These are phyloP conservation scores for Coelastrella sp. DNA, from an alignment of 139 green algal species.

Conservation along the genomic window DNA sequence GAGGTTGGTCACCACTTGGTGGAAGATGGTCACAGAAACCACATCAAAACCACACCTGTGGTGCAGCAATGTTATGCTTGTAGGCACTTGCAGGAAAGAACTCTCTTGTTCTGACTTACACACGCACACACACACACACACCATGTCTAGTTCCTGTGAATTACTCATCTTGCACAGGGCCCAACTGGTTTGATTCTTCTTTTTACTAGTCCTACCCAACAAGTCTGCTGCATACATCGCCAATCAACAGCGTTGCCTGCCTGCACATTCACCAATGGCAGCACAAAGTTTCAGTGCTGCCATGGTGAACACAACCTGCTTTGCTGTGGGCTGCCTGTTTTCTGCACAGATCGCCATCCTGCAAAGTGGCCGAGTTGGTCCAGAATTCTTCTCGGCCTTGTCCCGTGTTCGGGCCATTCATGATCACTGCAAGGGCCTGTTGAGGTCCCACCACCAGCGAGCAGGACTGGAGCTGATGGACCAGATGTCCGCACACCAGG, in stretches of 20 bases:
- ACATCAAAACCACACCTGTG: neutral
- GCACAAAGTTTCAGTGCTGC: too few relatives aligned
- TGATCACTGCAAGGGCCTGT: slow-evolving; percentile 90
- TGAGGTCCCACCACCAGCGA: slow-evolving; percentile 88
- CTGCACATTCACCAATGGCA: too few relatives aligned
- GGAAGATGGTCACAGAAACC: neutral
- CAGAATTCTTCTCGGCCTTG: slow-evolving; percentile 92
- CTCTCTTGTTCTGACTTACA: too few relatives aligned
- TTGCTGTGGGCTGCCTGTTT: too few relatives aligned
- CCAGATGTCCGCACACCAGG: slow-evolving; percentile 93
- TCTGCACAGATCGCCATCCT: slow-evolving; percentile 56
- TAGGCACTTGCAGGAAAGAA: neutral
- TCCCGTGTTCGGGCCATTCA: slow-evolving; percentile 91
- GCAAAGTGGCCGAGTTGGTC: slow-evolving; percentile 73
- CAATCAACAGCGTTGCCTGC: too few relatives aligned
- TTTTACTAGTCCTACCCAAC: too few relatives aligned
- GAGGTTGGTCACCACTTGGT: slow-evolving; percentile 63
- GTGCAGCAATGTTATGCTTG: neutral
- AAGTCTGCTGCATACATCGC: too few relatives aligned
- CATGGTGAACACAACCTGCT: too few relatives aligned
- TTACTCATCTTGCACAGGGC: neutral
- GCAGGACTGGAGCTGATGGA: slow-evolving; percentile 99
- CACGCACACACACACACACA: neutral
- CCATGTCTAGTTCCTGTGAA: neutral
- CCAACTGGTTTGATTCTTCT: too few relatives aligned